These are phyloP conservation scores for Kuraishia molischiana DNA, from an alignment of 805 yeast genomes.

Conservation along the genomic window DNA sequence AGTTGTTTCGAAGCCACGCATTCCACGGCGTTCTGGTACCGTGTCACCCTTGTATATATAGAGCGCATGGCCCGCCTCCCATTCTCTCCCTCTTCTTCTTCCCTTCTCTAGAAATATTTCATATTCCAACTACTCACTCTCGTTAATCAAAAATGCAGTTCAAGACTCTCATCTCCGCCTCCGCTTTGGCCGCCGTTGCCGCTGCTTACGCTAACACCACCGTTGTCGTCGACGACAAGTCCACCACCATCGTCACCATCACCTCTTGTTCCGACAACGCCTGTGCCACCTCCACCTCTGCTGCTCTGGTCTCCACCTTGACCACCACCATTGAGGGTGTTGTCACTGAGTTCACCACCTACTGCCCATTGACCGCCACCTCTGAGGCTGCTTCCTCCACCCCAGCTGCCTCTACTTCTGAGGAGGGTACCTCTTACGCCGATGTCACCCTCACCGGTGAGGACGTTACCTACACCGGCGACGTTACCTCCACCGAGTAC, in stretches of 20 bases:
- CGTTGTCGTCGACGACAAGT: constrained; percentile 7
- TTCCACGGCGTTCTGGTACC: too few relatives aligned
- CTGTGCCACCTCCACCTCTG: constrained; percentile 18
- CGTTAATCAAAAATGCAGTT: constrained; percentile 3
- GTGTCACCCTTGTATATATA: too few relatives aligned
- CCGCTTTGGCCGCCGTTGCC: constrained; percentile 11
- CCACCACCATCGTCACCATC: constrained; percentile 16
- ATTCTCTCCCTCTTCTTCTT: neutral
- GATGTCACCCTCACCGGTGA: constrained; percentile 5
- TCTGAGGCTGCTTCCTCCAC: constrained; percentile 4
- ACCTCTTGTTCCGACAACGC: constrained; percentile 20
- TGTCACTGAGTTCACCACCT: constrained; percentile 28
- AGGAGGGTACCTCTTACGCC: constrained; percentile 1
- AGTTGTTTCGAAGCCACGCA: too few relatives aligned
- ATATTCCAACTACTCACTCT: constrained; percentile 3
- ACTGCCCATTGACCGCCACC: constrained; percentile 18
- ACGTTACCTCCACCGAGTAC: constrained; percentile 4
- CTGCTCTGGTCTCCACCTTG: constrained; percentile 10
- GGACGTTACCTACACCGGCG: constrained; percentile 4
- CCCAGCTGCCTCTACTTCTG: constrained; percentile 3
- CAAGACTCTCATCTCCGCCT: constrained; percentile 10
- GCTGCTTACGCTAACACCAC: constrained; percentile 9
- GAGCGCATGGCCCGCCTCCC: neutral
- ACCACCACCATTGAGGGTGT: constrained; percentile 25
- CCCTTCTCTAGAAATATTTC: too few relatives aligned